phyloP scores from a whole-genome alignment of 2,329 filamentous ascomycete genomes.

The Mycosphaerella sp. region DNA sequence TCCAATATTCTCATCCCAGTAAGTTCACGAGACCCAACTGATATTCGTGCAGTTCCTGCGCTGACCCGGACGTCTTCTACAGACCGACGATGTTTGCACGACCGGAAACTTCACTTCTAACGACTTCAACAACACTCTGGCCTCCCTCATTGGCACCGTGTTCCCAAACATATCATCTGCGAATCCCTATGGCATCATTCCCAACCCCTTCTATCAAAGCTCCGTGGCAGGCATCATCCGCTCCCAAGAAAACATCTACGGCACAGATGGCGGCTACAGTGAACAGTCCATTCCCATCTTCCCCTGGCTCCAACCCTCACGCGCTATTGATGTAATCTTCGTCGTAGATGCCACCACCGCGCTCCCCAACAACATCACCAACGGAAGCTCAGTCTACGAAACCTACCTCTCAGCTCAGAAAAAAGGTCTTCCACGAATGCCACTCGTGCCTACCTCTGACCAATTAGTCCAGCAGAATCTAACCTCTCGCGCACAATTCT shows the following conservation, averaged over 20 bases:
- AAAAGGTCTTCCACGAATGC: conserved; percentile 12
- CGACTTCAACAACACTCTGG: conserved; percentile 9
- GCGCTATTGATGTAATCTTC: conserved; percentile 16
- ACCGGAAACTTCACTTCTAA: conserved; percentile 8
- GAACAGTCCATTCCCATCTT: conserved; percentile 16
- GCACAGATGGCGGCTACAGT: conserved; percentile 12
- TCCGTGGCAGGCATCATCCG: conserved; percentile 8
- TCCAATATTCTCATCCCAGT: conserved; percentile 11
- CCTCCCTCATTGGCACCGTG: not conserved
- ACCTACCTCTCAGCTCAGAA: conserved; percentile 13
- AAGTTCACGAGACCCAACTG: not conserved
- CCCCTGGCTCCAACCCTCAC: conserved; percentile 11
- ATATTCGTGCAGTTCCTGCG: not conserved
- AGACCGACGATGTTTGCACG: conserved; percentile 1
- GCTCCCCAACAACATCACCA: conserved; percentile 12
- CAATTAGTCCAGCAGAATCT: conserved; percentile 11
- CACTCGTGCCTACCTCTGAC: conserved; percentile 6
- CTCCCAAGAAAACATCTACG: conserved; percentile 10
- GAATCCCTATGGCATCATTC: conserved; percentile 16
- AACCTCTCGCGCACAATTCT: conserved; percentile 13
- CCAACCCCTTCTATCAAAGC: conserved; percentile 15
- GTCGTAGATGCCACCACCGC: conserved; percentile 12
- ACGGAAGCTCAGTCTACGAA: conserved; percentile 13
- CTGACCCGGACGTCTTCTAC: not conserved
- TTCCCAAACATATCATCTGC: not conserved